Conservation (phyloP, 257 asterid genomes). For the Fraxinus quadrangulata region DNA sequence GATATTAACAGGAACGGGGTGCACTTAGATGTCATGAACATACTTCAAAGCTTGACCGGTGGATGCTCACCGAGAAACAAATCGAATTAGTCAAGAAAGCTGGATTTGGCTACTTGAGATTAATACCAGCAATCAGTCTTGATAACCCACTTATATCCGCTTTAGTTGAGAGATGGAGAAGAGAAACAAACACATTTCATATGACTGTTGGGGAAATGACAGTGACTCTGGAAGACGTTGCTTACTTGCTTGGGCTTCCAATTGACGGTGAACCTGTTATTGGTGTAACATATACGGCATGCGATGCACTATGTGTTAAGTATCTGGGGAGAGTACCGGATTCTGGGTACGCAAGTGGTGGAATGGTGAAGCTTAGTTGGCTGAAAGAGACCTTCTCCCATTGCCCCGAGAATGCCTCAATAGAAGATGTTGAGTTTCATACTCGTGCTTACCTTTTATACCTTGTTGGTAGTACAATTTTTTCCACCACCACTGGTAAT, state of each 20-base stretch:
- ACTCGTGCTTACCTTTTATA: slow-evolving; percentile 96
- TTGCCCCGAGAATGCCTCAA: slow-evolving; percentile 69
- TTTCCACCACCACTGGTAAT: slow-evolving; percentile 96
- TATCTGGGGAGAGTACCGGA: slow-evolving; percentile 50
- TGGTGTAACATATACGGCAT: slow-evolving; percentile 84
- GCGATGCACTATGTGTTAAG: slow-evolving; percentile 45
- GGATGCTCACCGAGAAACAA: slow-evolving; percentile 79
- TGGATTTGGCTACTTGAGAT: slow-evolving; percentile 77
- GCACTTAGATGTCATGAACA: slow-evolving; percentile 98
- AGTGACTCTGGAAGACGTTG: slow-evolving; percentile 89
- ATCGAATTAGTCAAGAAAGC: slow-evolving; percentile 67
- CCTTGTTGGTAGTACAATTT: slow-evolving; percentile 89
- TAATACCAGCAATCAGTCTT: slow-evolving; percentile 72
- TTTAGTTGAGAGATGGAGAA: slow-evolving; percentile 95
- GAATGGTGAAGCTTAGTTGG: slow-evolving; percentile 98
- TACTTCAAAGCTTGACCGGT: slow-evolving; percentile 93
- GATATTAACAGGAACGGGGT: slow-evolving; percentile 73
- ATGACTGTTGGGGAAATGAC: slow-evolving; percentile 93
- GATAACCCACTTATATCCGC: slow-evolving; percentile 98
- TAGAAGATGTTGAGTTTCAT: slow-evolving; percentile 58
- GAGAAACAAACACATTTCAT: slow-evolving; percentile 92
- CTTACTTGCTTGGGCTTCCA: slow-evolving; percentile 84
- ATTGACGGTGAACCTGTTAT: slow-evolving; percentile 91
- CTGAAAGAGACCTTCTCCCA: slow-evolving; percentile 81
- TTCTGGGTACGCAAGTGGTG: slow-evolving; percentile 57